A percentile compares a stretch with the other conserved stretches of the same genome.
phyloP scores from a whole-genome alignment of 2,329 filamentous ascomycete genomes.

The Cyphellophora attinorum region DNA sequence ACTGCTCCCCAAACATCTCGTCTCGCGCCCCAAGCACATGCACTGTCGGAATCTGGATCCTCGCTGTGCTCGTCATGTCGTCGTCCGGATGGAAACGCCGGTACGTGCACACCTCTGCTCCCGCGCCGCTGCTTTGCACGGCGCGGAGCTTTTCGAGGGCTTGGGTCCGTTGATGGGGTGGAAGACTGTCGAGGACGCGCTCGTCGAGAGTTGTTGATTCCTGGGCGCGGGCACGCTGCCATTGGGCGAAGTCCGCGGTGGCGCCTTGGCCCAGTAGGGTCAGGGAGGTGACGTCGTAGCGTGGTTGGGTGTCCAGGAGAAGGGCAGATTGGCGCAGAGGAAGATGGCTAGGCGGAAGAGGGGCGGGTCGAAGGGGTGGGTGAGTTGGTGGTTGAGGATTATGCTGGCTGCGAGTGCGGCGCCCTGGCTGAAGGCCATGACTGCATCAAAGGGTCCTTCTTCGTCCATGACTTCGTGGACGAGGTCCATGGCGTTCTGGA shows the following conservation, averaged over 20 bases:
- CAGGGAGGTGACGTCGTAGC: constrained; percentile 3
- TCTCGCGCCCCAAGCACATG: constrained; percentile 13
- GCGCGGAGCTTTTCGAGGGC: too few relatives aligned
- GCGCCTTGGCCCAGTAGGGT: neutral
- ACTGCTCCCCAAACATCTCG: constrained; percentile 2
- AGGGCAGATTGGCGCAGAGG: constrained; percentile 22
- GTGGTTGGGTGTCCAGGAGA: constrained; percentile 5
- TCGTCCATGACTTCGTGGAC: constrained; percentile 21
- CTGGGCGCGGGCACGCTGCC: constrained; percentile 1
- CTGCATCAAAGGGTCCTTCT: constrained; percentile 23
- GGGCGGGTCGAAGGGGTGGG: constrained; percentile 14
- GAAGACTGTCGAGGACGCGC: too few relatives aligned
- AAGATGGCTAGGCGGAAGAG: constrained; percentile 26
- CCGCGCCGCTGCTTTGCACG: too few relatives aligned
- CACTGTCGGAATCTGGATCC: constrained; percentile 14
- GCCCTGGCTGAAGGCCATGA: constrained; percentile 27
- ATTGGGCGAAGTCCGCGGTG: constrained; percentile 2
- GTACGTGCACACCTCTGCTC: constrained; percentile 2
- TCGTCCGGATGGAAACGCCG: constrained; percentile 4
- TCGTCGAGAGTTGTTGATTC: too few relatives aligned
- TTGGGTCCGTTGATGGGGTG: too few relatives aligned
- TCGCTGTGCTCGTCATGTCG: constrained; percentile 1
- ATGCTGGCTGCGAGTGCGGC: constrained; percentile 23
- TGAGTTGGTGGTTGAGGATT: constrained; percentile 22
- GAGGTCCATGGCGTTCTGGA: constrained; percentile 20